A percentile compares a stretch with the other conserved stretches of the same genome.
Evolutionary conservation across 805 yeast genomes (phyloP).

Genomic region (Metschnikowia gelsemii): DNA sequence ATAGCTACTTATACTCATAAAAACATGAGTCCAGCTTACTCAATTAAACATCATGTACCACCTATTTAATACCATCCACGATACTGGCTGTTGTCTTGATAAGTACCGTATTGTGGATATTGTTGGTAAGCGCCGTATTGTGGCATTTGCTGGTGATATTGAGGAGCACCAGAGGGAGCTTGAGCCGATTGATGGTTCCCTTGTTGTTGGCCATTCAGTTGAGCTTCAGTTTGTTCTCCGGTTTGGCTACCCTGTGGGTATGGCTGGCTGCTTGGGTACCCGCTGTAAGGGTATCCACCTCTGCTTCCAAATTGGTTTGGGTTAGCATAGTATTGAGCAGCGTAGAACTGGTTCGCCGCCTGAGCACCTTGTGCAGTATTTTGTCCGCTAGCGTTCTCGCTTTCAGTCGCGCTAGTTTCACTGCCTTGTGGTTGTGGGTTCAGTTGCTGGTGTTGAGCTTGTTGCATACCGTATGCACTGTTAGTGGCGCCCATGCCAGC

Average conservation of each 20-base stretch:
- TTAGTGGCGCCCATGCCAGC: constrained; percentile 26
- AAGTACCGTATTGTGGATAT: constrained; percentile 47
- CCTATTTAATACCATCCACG: constrained; percentile 44
- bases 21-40: not conserved
- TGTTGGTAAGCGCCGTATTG: constrained; percentile 49
- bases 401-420: constrained; percentile 15
- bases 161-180: constrained; percentile 21
- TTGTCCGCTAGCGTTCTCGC: constrained; percentile 17
- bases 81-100: constrained; percentile 43
- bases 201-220: constrained; percentile 27
- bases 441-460: constrained; percentile 27
- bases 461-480: constrained; percentile 22
- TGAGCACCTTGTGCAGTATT: constrained; percentile 16
- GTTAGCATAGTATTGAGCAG: constrained; percentile 22
- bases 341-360: constrained; percentile 21
- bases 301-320: constrained; percentile 24
- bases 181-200: constrained; percentile 22
- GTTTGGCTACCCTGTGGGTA: constrained; percentile 19
- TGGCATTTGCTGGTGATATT: constrained; percentile 39
- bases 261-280: constrained; percentile 22
- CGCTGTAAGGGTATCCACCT: constrained; percentile 25
- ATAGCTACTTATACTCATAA: constrained; percentile 7
- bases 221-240: constrained; percentile 21
- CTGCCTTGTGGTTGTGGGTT: constrained; percentile 16
- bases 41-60: not conserved